Percentiles rank a stretch among this genome's conserved stretches.
Conservation (phyloP, 2,329 filamentous ascomycete species). For the Penicillium nordicum region DNA sequence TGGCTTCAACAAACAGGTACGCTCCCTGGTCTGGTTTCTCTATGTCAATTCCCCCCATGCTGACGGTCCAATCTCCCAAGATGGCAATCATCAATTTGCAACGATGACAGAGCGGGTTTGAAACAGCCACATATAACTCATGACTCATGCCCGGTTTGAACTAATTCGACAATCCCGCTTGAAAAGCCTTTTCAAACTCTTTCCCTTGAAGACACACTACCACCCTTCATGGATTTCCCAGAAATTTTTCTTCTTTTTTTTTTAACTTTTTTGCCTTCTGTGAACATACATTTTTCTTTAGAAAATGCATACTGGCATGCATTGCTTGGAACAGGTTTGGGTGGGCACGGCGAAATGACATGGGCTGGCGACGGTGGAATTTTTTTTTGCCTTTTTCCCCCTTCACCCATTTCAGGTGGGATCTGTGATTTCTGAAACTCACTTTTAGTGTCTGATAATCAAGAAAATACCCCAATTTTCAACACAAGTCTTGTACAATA, state of each 20-base stretch:
- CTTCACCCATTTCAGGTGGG: conserved; percentile 8
- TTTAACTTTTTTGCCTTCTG: conserved; percentile 17
- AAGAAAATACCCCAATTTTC: conserved; percentile 3
- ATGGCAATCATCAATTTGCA: conserved; percentile 42
- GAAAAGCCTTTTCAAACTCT: conserved; percentile 2
- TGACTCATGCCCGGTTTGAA: conserved; percentile 8
- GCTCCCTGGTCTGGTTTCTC: conserved; percentile 14
- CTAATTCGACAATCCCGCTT: not conserved
- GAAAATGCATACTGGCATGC: conserved; percentile 33
- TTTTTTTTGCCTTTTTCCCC: conserved; percentile 8
- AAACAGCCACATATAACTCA: conserved; percentile 1
- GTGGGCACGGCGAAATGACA: conserved; percentile 26
- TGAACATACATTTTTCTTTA: conserved; percentile 29
- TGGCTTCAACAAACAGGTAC: conserved; percentile 49
- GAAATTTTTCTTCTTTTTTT: not conserved
- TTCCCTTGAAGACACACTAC: conserved; percentile 1
- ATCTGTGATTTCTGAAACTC: conserved; percentile 11
- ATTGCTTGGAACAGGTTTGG: conserved; percentile 25
- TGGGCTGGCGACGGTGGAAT: conserved; percentile 23
- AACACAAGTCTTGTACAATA: not conserved
- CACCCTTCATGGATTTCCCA: conserved; percentile 4
- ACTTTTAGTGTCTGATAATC: conserved; percentile 14
- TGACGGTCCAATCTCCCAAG: conserved; percentile 16
- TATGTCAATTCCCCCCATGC: not conserved
- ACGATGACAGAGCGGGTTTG: conserved; percentile 27